Percentiles rank a stretch among this genome's conserved stretches.
phyloP scores from a whole-genome alignment of 331 rosid genomes.

The Dryas integrifolia region DNA sequence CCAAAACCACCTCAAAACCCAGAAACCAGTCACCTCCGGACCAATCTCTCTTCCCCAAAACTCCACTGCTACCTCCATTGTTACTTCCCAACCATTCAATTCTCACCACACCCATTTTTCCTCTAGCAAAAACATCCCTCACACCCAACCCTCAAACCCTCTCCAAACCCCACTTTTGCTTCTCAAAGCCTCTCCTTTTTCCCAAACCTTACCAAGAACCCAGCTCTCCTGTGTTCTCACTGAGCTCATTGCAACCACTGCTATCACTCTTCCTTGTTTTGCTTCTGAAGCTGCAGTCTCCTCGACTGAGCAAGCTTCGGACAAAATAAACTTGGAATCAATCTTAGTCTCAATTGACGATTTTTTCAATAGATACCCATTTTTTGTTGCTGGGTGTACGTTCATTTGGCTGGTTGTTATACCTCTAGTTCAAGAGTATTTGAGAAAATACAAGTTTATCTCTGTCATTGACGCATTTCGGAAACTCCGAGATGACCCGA shows the following conservation, averaged over 20 bases:
- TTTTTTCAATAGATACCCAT: conserved; percentile 67
- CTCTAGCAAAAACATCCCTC: conserved; percentile 19
- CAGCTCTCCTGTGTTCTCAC: conserved; percentile 35
- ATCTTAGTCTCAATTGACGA: conserved; percentile 60
- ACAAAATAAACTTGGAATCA: conserved; percentile 64
- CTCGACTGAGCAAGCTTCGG: conserved; percentile 38
- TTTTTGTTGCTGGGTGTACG: conserved; percentile 78
- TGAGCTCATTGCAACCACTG: conserved; percentile 36
- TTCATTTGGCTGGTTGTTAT: conserved; percentile 77
- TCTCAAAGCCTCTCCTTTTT: conserved; percentile 8
- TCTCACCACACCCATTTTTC: conserved; percentile 19
- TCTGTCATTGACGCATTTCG: conserved; percentile 72
- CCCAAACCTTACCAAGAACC: conserved; percentile 21
- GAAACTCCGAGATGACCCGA: conserved; percentile 63
- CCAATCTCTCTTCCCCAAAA: conserved; percentile 34
- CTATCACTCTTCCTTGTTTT: conserved; percentile 44
- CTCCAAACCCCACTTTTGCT: conserved; percentile 26
- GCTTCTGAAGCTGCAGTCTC: conserved; percentile 49
- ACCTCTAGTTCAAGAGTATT: conserved; percentile 55
- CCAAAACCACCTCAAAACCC: conserved; percentile 45
- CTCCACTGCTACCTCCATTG: conserved; percentile 25
- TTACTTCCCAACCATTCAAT: conserved; percentile 19
- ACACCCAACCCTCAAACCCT: background rate
- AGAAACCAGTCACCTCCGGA: conserved; percentile 24
- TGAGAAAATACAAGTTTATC: conserved; percentile 63